Evolutionary conservation across 2,329 filamentous ascomycete genomes (phyloP).

Genomic region (Calonectria hawksworthii): DNA sequence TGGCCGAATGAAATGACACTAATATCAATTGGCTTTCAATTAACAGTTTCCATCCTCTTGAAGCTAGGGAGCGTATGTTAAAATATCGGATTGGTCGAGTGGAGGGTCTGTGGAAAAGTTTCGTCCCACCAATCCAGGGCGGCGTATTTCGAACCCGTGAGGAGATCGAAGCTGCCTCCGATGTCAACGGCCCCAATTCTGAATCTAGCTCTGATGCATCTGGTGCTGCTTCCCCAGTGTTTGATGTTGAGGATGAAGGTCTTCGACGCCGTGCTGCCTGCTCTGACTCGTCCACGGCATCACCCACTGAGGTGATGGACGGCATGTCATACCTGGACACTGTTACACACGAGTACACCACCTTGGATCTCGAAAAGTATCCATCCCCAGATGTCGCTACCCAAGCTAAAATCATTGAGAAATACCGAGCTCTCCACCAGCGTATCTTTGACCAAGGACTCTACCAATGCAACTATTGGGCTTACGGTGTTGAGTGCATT

Average conservation of each 20-base stretch:
- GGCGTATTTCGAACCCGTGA: slow-evolving; percentile 75
- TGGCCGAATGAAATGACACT: neutral
- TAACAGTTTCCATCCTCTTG: slow-evolving; percentile 82
- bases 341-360: slow-evolving; percentile 80
- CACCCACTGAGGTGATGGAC: slow-evolving; percentile 62
- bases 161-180: slow-evolving; percentile 48
- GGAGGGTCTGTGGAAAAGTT: slow-evolving; percentile 87
- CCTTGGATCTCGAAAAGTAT: slow-evolving; percentile 83
- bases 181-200: slow-evolving; percentile 33
- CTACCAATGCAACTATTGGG: slow-evolving; percentile 86
- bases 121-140: slow-evolving; percentile 91
- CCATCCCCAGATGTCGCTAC: slow-evolving; percentile 80
- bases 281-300: slow-evolving; percentile 69
- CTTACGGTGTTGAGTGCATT: slow-evolving; percentile 80
- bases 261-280: slow-evolving; percentile 53
- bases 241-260: slow-evolving; percentile 46
- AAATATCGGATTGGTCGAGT: slow-evolving; percentile 87
- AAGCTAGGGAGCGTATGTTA: slow-evolving; percentile 82
- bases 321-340: slow-evolving; percentile 78
- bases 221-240: slow-evolving; percentile 66
- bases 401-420: slow-evolving; percentile 81
- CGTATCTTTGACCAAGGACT: slow-evolving; percentile 81
- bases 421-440: slow-evolving; percentile 83
- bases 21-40: slow-evolving; percentile 12
- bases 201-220: slow-evolving; percentile 51